Percentiles rank a stretch among this genome's conserved stretches.
These are phyloP conservation scores for Aureobasidium sp. DNA, from an alignment of 2,329 filamentous ascomycete genomes.

Conservation along the genomic window DNA sequence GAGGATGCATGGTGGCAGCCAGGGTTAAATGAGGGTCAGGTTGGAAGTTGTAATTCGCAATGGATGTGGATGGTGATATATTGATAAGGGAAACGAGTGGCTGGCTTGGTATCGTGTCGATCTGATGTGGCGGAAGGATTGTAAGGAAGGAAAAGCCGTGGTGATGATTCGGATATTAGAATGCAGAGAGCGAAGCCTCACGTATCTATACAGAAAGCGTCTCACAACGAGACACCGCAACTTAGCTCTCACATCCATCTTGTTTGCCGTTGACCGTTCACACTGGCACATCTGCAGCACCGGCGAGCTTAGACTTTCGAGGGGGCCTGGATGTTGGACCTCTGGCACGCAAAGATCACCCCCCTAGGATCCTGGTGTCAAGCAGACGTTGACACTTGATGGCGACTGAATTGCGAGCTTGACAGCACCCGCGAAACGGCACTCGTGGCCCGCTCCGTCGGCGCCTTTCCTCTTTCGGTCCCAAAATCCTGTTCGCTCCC, in stretches of 20 bases:
- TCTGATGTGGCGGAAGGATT: conserved; percentile 2
- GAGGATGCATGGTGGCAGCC: conserved; percentile 12
- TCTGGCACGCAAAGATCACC: not conserved
- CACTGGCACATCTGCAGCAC: conserved; percentile 11
- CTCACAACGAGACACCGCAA: conserved; percentile 13
- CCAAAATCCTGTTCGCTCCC: not conserved
- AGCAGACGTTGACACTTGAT: conserved; percentile 12
- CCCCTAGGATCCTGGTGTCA: conserved; percentile 6
- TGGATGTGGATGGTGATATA: conserved; percentile 11
- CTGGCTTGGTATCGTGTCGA: conserved; percentile 14
- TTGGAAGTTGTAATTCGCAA: not conserved
- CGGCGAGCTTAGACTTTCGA: conserved; percentile 9
- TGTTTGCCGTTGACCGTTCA: conserved; percentile 15
- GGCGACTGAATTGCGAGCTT: conserved; percentile 10
- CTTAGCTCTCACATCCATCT: conserved; percentile 11
- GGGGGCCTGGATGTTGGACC: conserved; percentile 1
- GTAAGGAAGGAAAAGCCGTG: conserved; percentile 13
- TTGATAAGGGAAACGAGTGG: conserved; percentile 9
- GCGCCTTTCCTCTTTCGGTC: not conserved
- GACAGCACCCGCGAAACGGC: conserved; percentile 15
- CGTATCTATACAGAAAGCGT: conserved; percentile 13
- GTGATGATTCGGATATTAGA: conserved; percentile 14
- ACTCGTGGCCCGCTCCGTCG: conserved; percentile 11
- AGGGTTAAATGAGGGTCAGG: conserved; percentile 1
- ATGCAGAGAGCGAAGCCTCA: conserved; percentile 8